Evolutionary conservation across 768 basidiomycete species (phyloP).

Genomic region (Paxillus rubicundulus): DNA sequence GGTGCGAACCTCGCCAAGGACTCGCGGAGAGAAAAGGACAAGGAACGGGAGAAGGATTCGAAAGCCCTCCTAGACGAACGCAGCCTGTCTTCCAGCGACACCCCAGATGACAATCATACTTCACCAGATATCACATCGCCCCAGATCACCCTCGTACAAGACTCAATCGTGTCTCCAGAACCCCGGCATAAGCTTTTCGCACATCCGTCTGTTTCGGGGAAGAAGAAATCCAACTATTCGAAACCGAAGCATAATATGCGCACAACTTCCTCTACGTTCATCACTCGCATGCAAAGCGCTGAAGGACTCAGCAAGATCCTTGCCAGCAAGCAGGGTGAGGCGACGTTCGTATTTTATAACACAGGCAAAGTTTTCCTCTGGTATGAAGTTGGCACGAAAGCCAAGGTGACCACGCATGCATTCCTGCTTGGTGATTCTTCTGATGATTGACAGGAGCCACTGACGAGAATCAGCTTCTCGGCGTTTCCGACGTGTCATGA

Average conservation of each 20-base stretch:
- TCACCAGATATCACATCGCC: conserved; percentile 39
- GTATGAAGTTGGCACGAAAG: conserved; percentile 82
- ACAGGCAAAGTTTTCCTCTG: conserved; percentile 80
- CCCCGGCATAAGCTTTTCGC: conserved; percentile 62
- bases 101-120: conserved; percentile 55
- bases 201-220: conserved; percentile 39
- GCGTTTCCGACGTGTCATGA: conserved; percentile 90
- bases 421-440: conserved; percentile 1
- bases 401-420: conserved; percentile 55
- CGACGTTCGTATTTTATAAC: conserved; percentile 86
- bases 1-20: conserved; percentile 60
- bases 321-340: conserved; percentile 79
- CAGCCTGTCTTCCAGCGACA: conserved; percentile 82
- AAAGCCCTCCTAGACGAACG: conserved; percentile 48
- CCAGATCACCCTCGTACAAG: conserved; percentile 36
- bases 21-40: conserved; percentile 43
- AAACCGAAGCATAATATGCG: conserved; percentile 90
- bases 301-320: conserved; percentile 75
- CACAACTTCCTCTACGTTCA: conserved; percentile 90
- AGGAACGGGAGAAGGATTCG: conserved; percentile 37
- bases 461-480: conserved; percentile 82
- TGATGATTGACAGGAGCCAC: conserved; percentile 62
- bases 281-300: conserved; percentile 77
- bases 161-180: conserved; percentile 23
- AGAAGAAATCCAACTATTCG: conserved; percentile 61